These are phyloP conservation scores for Beauveria sp. DNA, from an alignment of 2,329 filamentous ascomycete species.

Conservation along the genomic window DNA sequence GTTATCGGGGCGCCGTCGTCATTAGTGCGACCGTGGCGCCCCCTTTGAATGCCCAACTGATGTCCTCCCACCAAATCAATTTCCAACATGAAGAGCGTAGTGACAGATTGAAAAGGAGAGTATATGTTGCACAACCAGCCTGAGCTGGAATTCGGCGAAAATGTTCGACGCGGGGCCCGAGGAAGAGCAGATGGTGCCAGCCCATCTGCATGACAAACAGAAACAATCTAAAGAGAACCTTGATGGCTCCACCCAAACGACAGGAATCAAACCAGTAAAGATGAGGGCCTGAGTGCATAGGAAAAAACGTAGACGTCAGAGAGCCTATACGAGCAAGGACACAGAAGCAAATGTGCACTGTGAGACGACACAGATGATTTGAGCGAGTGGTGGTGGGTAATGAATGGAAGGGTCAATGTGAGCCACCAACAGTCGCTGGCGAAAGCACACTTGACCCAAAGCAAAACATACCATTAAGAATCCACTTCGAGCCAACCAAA, in stretches of 20 bases:
- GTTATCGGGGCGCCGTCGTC: neutral
- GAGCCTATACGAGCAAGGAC: neutral
- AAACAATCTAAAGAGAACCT: neutral
- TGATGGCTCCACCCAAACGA: neutral
- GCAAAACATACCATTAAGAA: neutral
- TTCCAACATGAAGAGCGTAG: neutral
- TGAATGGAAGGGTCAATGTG: neutral
- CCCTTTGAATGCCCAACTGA: constrained; percentile 1
- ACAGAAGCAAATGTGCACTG: neutral
- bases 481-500: neutral
- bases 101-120: neutral
- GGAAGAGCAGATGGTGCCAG: neutral
- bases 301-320: neutral
- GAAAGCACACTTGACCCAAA: neutral
- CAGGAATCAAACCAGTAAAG: neutral
- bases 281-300: neutral
- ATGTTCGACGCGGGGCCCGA: neutral
- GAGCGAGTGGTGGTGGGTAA: neutral
- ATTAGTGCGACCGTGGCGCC: constrained; percentile 1
- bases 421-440: neutral
- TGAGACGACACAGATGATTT: neutral
- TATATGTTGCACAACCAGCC: neutral
- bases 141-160: neutral
- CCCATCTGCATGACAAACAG: constrained; percentile 1
- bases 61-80: neutral